Conservation (phyloP, 352 stramenopile species). For the Phytophthora gonapodyides region DNA sequence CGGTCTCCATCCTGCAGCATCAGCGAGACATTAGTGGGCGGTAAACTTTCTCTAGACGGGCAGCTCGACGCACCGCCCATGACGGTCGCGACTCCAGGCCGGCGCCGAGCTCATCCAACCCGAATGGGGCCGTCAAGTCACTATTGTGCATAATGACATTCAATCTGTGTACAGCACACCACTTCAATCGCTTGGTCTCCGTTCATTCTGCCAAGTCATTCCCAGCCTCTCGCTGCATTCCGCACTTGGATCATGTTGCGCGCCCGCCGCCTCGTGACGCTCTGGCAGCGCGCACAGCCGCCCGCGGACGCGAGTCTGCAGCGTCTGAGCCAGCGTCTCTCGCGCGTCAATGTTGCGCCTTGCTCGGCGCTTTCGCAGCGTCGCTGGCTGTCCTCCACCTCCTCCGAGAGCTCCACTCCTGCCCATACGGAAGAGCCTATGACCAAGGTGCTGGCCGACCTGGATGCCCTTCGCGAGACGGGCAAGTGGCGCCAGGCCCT, state of each 20-base stretch:
- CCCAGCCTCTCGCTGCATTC: conserved; percentile 1
- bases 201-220: conserved; percentile 5
- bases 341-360: conserved; percentile 11
- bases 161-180: no score
- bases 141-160: neutral
- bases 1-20: conserved; percentile 37
- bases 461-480: conserved; percentile 55
- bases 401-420: conserved; percentile 15
- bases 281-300: conserved; percentile 36
- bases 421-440: conserved; percentile 26
- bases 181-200: no score
- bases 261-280: conserved; percentile 41
- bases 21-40: neutral
- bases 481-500: conserved; percentile 79
- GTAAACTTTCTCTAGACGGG: no score
- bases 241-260: conserved; percentile 32
- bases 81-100: conserved; percentile 27
- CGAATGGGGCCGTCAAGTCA: neutral
- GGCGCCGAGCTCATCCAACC: conserved; percentile 10
- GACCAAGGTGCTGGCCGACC: conserved; percentile 41
- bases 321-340: conserved; percentile 18
- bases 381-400: conserved; percentile 31
- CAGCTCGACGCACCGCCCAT: conserved; percentile 14
- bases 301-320: conserved; percentile 22
- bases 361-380: conserved; percentile 4